Conservation (phyloP, 2,329 filamentous ascomycete species). For the Talaromyces albobiverticillius region DNA sequence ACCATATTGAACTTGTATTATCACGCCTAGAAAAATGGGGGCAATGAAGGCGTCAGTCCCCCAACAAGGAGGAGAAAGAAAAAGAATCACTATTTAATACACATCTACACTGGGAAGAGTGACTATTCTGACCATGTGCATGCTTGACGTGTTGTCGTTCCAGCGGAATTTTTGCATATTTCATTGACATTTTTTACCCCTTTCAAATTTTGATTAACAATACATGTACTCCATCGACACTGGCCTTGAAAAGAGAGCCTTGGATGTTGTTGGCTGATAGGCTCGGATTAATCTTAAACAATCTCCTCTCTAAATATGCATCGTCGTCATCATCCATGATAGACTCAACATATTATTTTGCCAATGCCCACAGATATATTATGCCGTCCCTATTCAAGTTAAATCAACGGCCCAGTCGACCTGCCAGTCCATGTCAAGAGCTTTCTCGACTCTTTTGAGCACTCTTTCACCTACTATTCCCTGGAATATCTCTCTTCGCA, state of each 20-base stretch:
- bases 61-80: slow-evolving; percentile 2
- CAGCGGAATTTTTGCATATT: slow-evolving; percentile 17
- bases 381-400: neutral
- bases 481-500: slow-evolving; percentile 53
- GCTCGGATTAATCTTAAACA: neutral
- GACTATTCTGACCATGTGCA: slow-evolving; percentile 14
- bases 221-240: slow-evolving; percentile 5
- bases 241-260: neutral
- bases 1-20: slow-evolving; percentile 18
- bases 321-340: neutral
- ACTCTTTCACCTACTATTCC: slow-evolving; percentile 55
- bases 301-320: slow-evolving; percentile 15
- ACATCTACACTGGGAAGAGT: slow-evolving; percentile 11
- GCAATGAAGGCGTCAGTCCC: neutral
- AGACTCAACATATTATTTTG: too few species aligned
- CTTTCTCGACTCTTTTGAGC: slow-evolving; percentile 49
- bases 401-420: slow-evolving; percentile 23
- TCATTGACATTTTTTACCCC: neutral
- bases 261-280: slow-evolving; percentile 1
- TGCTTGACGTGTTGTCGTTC: slow-evolving; percentile 16
- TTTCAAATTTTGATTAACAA: slow-evolving; percentile 1
- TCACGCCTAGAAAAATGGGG: slow-evolving; percentile 6
- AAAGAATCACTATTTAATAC: slow-evolving; percentile 10
- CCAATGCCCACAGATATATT: too few species aligned
- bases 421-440: slow-evolving; percentile 54